Base-by-base conservation (phyloP, 1,284 basidiomycete species). In the Mycena sp. region DNA sequence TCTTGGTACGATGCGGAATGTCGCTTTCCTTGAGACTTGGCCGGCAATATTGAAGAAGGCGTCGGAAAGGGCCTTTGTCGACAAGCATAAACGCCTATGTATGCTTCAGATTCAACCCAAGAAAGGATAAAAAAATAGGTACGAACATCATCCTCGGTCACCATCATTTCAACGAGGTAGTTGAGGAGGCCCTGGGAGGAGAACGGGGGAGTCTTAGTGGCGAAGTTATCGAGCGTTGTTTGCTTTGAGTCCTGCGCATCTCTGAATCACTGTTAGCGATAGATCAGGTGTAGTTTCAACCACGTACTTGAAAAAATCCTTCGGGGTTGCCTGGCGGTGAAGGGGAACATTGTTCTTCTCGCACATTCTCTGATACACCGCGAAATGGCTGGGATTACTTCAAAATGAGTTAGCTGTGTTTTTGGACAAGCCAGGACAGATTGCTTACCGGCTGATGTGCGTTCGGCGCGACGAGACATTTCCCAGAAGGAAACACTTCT, bases 1-100 rank as follows among this genome's bases (percentile, higher is more conserved):
- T 44, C 29, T 32, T 58, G 12, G 40, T 58, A 29, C 57, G 57
- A 58, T 51, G 48, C 19, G 57, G 57, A 29, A 58, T 51, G 17
- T 58, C 57, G 21, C 30, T 58, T 10, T 58, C 57, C 3, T 35
- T 26, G n/a, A 58, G 30, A 28, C 38, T 51, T 4, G 49, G 57
- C 1, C 57, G 57, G 10, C n/a, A 21, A n/a, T n/a, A n/a, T n/a
- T n/a, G n/a, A n/a, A n/a, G n/a, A n/a, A n/a, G n/a, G n/a, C n/a
- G n/a, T n/a, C 56, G 56, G 21, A 58, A 58, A 1, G 56, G 56
- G 16, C 28, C 46, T 32, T 50, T 49, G 11, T 58, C 56, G 21
- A 58, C 46, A 3, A 50, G 26, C 19, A 29, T 25, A 37, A 58
- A 50, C 4, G 56, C 56, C 56, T 58, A 12, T 17, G 9, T 21